A percentile compares a stretch with the other conserved stretches of the same genome.
Evolutionary conservation across 2,329 filamentous ascomycete species (phyloP).

Genomic region (Aspergillus aculeatus): DNA sequence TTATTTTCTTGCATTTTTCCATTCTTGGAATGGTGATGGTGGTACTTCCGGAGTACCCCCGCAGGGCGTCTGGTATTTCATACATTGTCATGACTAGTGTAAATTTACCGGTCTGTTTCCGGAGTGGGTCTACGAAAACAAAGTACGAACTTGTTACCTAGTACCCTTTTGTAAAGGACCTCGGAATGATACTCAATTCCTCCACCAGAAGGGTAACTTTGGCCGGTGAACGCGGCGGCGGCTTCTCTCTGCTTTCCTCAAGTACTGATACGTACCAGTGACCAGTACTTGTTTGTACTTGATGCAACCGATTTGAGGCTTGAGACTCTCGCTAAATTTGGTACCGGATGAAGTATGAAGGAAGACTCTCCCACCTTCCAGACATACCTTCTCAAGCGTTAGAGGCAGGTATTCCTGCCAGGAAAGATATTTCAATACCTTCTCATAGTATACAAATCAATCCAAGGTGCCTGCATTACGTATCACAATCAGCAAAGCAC

Average conservation of each 20-base stretch:
- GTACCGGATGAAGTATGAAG: neutral
- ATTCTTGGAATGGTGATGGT: slow-evolving; percentile 12
- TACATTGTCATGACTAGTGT: slow-evolving; percentile 23
- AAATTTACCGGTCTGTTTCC: slow-evolving; percentile 33
- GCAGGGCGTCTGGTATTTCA: slow-evolving; percentile 23
- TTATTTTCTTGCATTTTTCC: slow-evolving; percentile 11
- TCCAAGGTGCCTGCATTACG: neutral
- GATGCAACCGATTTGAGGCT: slow-evolving; percentile 10
- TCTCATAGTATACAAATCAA: neutral
- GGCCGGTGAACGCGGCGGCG: slow-evolving; percentile 4
- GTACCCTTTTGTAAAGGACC: neutral
- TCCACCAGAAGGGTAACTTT: slow-evolving; percentile 4
- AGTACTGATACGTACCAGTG: neutral
- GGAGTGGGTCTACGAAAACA: slow-evolving; percentile 23
- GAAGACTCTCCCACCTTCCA: neutral
- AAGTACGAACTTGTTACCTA: slow-evolving; percentile 21
- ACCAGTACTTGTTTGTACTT: too few species aligned
- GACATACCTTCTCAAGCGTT: neutral
- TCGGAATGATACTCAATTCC: neutral
- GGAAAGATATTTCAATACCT: neutral
- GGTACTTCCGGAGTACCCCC: slow-evolving; percentile 30
- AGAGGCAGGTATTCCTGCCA: neutral
- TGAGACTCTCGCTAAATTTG: neutral
- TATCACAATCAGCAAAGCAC: slow-evolving; percentile 1
- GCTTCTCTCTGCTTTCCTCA: neutral